Base-by-base conservation (phyloP, 306 rosid species). In the Fragaria vesca region DNA sequence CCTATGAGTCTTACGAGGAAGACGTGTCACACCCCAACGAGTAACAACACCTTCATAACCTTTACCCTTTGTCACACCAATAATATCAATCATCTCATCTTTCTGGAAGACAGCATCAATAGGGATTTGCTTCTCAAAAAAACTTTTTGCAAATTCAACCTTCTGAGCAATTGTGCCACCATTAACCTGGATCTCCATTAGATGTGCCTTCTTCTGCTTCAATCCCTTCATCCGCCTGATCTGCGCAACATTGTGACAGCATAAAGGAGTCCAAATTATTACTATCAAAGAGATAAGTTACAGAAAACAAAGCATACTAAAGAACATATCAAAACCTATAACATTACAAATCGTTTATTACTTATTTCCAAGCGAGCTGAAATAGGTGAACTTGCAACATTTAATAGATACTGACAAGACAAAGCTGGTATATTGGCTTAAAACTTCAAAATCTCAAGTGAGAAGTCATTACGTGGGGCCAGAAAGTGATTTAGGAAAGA, bases 41-140 rank as follows among this genome's bases (percentile, higher is more conserved):
- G 97, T 93, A 6, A 93, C 97, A 32, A 93, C 97, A 81, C 96
- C 97, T 75, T 90, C 96, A 40, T 93, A 93, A 82, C 97, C 97
- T 77, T 93, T 93, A 86, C 97, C 97, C 73, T 90, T 93, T 8
- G 97, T 93, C 51, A 90, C 97, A 46, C 97, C 97, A 63, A 93
- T 89, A 72, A 93, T 74, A 77, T 93, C 96, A 77, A 93, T 89
- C 97, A 90, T 90, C 81, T 93, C 97, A 81, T 93, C 97, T 58
- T 92, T 92, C 88, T 92, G 97, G 91, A 92, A 92, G 12, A 92
- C 96, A 65, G 97, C 96, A 71, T 93, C 97, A 45, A 93, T 79
- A 12, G 96, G 97, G 52, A 93, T 86, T 76, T 86, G 96, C 76
- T 93, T 93, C 91, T 90, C 97, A 83, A 93, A 93, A 86, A 93